phyloP scores from a whole-genome alignment of 495 filamentous ascomycete genomes.

The Aspergillus nidulans region DNA sequence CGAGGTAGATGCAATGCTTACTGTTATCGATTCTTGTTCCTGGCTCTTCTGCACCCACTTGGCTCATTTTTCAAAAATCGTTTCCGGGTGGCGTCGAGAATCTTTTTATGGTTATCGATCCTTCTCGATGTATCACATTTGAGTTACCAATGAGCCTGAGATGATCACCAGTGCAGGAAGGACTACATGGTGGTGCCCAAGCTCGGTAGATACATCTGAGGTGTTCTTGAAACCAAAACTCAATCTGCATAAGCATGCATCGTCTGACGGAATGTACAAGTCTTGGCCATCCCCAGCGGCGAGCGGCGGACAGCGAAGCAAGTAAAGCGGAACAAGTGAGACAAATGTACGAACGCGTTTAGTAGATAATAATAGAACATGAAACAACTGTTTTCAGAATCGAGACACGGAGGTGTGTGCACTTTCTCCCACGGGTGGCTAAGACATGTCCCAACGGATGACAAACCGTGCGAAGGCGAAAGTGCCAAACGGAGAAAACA shows the following conservation, averaged over 20 bases:
- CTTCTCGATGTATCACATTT: constrained; percentile 3
- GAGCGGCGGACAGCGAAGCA: neutral
- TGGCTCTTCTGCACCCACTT: neutral
- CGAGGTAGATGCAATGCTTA: constrained; percentile 11
- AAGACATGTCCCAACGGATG: constrained; percentile 3
- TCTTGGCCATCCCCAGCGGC: constrained; percentile 2
- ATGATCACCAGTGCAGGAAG: neutral
- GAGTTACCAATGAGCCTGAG: neutral
- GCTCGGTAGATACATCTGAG: neutral
- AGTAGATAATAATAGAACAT: constrained; percentile 8
- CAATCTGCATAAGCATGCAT: neutral
- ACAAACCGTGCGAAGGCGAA: neutral
- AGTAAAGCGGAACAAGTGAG: neutral
- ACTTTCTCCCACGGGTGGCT: neutral
- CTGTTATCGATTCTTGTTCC: neutral
- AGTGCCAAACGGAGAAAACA: constrained; percentile 4
- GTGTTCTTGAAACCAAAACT: neutral
- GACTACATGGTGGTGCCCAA: neutral
- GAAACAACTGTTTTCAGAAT: neutral
- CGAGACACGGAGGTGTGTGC: neutral
- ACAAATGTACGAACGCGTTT: neutral
- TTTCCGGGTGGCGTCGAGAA: neutral
- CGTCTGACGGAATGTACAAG: neutral
- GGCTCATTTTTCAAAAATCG: neutral
- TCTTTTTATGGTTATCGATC: constrained; percentile 7